Conservation (phyloP, 768 basidiomycete genomes). For the Suillus spraguei region DNA sequence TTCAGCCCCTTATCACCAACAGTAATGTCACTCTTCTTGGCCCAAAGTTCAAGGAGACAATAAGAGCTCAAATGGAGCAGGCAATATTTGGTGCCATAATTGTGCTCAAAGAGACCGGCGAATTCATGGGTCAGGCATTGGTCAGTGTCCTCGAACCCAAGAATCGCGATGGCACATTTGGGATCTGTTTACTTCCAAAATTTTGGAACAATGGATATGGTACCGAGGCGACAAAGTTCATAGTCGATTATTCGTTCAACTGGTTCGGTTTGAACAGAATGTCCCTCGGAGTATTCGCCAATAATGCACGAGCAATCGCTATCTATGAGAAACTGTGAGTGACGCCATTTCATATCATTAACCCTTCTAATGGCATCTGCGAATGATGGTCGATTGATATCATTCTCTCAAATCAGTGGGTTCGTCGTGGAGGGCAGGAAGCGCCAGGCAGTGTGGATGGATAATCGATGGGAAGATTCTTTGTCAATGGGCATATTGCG, state of each 20-base stretch:
- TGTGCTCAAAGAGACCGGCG: conserved; percentile 28
- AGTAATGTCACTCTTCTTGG: conserved; percentile 18
- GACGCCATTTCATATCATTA: neutral
- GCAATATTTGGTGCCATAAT: conserved; percentile 33
- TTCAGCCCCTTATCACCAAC: conserved; percentile 24
- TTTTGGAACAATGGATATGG: conserved; percentile 46
- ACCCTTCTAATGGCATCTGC: conserved; percentile 7
- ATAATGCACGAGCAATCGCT: conserved; percentile 40
- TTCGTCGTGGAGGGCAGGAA: conserved; percentile 43
- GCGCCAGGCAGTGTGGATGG: conserved; percentile 37
- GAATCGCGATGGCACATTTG: conserved; percentile 35
- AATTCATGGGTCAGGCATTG: conserved; percentile 36
- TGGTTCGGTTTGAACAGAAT: conserved; percentile 43
- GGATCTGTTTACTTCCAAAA: conserved; percentile 31
- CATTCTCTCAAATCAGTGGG: conserved; percentile 29
- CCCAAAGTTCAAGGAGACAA: conserved; percentile 20
- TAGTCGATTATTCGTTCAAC: conserved; percentile 43
- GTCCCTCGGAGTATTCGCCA: conserved; percentile 41
- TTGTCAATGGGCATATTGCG: conserved; percentile 41
- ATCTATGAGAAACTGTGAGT: conserved; percentile 48
- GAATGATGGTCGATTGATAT: conserved; percentile 5
- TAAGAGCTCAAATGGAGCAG: conserved; percentile 25
- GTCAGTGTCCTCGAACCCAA: conserved; percentile 27
- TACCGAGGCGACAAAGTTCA: conserved; percentile 41
- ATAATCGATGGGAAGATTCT: conserved; percentile 40